Conservation (phyloP, 768 basidiomycete species). For the Pulveroboletus sp. region DNA sequence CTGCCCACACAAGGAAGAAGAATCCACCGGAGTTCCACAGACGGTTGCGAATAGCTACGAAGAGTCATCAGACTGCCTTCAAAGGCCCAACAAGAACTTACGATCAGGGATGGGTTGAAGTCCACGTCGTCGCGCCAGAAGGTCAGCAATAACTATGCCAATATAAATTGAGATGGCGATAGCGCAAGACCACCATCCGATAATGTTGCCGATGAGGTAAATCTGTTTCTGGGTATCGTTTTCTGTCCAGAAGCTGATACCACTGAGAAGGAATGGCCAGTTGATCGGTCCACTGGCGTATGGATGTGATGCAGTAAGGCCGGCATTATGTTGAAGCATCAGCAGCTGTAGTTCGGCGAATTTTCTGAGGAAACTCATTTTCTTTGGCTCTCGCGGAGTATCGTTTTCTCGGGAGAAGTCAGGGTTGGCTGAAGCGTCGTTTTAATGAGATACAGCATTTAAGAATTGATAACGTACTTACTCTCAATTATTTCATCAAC, state of each 20-base stretch:
- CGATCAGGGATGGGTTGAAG: constrained; percentile 83
- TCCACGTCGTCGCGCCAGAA: constrained; percentile 81
- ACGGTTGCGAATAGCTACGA: constrained; percentile 82
- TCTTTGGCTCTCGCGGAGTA: constrained; percentile 65
- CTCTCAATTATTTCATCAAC: constrained; percentile 77
- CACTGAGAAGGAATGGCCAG: constrained; percentile 95
- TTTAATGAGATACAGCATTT: constrained; percentile 2
- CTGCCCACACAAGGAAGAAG: constrained; percentile 91
- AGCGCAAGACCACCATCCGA: constrained; percentile 94
- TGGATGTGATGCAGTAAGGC: constrained; percentile 93
- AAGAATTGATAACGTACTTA: constrained; percentile 43
- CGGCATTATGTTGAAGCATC: constrained; percentile 99
- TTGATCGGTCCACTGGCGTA: constrained; percentile 95
- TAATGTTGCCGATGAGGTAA: constrained; percentile 90
- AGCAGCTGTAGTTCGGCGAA: constrained; percentile 89
- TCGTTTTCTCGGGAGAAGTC: constrained; percentile 46
- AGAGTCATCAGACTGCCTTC: constrained; percentile 1
- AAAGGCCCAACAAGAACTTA: constrained; percentile 40
- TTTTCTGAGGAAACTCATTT: constrained; percentile 90
- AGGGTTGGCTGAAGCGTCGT: constrained; percentile 51
- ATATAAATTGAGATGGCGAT: constrained; percentile 82
- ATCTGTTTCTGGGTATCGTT: constrained; percentile 84
- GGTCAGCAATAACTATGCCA: constrained; percentile 86
- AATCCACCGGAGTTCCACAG: constrained; percentile 95
- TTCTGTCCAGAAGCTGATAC: constrained; percentile 99